These are phyloP conservation scores for Pistacia vera DNA, from an alignment of 345 rosid species.

Conservation along the genomic window DNA sequence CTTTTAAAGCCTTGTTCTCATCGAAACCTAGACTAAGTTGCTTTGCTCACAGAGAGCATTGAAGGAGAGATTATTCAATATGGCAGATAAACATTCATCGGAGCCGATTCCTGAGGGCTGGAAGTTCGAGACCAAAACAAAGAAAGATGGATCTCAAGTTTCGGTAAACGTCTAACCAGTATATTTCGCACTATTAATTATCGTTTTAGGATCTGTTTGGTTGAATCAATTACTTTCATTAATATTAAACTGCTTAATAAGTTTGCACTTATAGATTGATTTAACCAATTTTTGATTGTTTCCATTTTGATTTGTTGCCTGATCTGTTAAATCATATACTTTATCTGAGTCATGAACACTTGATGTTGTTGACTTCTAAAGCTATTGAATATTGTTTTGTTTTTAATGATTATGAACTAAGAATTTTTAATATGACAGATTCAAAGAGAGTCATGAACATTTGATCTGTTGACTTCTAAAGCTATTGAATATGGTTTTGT, in stretches of 20 bases:
- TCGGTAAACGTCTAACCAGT: slow-evolving; percentile 18
- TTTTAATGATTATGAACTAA: neutral
- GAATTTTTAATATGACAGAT: slow-evolving; percentile 1
- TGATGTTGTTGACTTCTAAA: slow-evolving; percentile 8
- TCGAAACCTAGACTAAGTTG: slow-evolving; percentile 17
- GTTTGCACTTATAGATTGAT: slow-evolving; percentile 12
- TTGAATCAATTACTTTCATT: slow-evolving; percentile 10
- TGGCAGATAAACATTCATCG: slow-evolving; percentile 17
- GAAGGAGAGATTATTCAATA: slow-evolving; percentile 7
- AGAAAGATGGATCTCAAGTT: slow-evolving; percentile 15
- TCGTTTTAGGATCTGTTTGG: neutral
- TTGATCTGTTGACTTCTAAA: slow-evolving; percentile 5
- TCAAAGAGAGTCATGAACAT: slow-evolving; percentile 5
- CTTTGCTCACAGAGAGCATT: slow-evolving; percentile 2
- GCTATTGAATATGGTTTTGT: neutral
- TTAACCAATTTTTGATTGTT: slow-evolving; percentile 8
- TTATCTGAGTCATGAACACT: slow-evolving; percentile 2
- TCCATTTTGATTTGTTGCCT: slow-evolving; percentile 15
- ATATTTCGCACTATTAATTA: slow-evolving; percentile 1
- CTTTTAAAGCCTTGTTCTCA: slow-evolving; percentile 17
- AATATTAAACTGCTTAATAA: slow-evolving; percentile 4
- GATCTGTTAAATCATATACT: slow-evolving; percentile 2
- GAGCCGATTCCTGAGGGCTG: slow-evolving; percentile 24
- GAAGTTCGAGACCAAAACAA: neutral
- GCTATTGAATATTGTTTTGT: neutral